Conservation (phyloP, 345 rosid genomes). For the Dovyalis caffra region DNA sequence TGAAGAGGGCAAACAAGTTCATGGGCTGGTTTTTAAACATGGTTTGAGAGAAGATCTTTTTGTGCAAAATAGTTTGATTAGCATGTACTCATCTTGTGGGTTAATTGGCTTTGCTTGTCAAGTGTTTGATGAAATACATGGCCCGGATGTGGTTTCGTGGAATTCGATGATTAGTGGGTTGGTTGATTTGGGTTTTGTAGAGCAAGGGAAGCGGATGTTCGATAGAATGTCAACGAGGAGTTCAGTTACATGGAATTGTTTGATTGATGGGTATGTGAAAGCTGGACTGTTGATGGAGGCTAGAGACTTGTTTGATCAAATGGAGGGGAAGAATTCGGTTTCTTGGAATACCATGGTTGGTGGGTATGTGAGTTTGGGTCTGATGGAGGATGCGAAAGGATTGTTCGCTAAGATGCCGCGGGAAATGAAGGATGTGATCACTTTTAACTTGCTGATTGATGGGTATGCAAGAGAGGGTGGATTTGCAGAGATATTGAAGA, state of each 20-base stretch:
- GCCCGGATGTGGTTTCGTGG: slow-evolving; percentile 14
- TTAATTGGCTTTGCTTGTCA: not conserved
- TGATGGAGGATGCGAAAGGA: slow-evolving; percentile 10
- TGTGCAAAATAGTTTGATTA: slow-evolving; percentile 19
- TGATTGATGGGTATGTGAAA: slow-evolving; percentile 16
- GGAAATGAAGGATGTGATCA: slow-evolving; percentile 12
- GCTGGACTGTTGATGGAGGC: slow-evolving; percentile 6
- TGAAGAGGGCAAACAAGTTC: slow-evolving; percentile 13
- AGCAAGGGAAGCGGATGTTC: slow-evolving; percentile 8
- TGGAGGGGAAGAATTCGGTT: slow-evolving; percentile 2
- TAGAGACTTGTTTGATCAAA: slow-evolving; percentile 13
- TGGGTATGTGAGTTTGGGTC: slow-evolving; percentile 11
- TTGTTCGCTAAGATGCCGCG: slow-evolving; percentile 4
- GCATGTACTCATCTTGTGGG: slow-evolving; percentile 7
- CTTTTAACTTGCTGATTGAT: slow-evolving; percentile 21
- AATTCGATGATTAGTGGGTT: slow-evolving; percentile 13
- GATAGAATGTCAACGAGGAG: slow-evolving; percentile 17
- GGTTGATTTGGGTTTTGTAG: slow-evolving; percentile 7
- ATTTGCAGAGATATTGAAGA: not conserved
- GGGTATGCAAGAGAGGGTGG: slow-evolving; percentile 15
- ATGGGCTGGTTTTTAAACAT: slow-evolving; percentile 20
- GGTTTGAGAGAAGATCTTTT: slow-evolving; percentile 19
- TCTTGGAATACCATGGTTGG: slow-evolving; percentile 23
- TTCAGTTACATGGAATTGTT: slow-evolving; percentile 24
- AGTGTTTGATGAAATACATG: slow-evolving; percentile 13